Evolutionary conservation across 305 asterid species (phyloP).

Genomic region (Solanum hybrid): DNA sequence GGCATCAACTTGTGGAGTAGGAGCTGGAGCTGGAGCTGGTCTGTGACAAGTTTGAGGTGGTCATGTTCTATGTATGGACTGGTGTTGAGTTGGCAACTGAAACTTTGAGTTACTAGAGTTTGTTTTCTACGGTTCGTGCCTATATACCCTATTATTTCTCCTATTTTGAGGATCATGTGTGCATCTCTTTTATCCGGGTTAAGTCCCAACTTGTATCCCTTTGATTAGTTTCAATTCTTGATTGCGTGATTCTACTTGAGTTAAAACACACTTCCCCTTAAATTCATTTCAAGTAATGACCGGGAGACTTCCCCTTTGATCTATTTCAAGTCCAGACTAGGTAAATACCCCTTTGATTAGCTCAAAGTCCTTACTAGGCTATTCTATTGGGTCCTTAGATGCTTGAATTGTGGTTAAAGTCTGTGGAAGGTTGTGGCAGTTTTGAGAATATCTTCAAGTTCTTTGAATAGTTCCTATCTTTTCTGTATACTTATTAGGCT

Average conservation of each 20-base stretch:
- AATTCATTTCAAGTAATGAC: no score
- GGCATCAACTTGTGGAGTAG: not conserved
- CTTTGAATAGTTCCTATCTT: not conserved
- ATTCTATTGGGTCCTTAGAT: not conserved
- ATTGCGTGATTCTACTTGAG: not conserved
- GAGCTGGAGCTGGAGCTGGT: not conserved
- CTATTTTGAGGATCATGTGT: not conserved
- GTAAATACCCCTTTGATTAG: not conserved
- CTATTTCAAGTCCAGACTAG: not conserved
- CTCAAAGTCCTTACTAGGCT: not conserved
- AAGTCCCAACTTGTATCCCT: not conserved
- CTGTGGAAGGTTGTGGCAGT: not conserved
- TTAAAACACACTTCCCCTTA: not conserved
- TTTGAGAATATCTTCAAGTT: not conserved
- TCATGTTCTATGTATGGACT: not conserved
- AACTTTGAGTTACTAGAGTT: not conserved
- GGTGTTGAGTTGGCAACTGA: not conserved
- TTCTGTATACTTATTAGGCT: not conserved
- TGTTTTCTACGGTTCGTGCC: not conserved
- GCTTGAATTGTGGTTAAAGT: not conserved
- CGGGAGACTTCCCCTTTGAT: no score
- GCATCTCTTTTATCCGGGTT: not conserved
- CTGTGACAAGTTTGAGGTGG: not conserved
- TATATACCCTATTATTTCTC: not conserved
- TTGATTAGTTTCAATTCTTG: not conserved